Base-by-base conservation (phyloP, 495 filamentous ascomycete genomes). In the Cryomyces antarcticus region DNA sequence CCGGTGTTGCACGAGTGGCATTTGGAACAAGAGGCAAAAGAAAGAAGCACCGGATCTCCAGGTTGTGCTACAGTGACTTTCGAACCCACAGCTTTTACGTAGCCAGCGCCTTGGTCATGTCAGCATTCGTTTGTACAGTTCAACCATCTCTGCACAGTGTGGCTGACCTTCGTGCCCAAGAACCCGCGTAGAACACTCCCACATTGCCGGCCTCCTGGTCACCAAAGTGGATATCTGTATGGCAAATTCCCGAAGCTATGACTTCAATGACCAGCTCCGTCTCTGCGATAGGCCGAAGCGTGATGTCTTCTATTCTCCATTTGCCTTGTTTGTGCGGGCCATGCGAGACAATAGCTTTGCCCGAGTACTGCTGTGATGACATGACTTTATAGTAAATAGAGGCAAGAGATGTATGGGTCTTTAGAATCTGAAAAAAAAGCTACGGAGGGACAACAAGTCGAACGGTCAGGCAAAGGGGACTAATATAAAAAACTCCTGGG, bases 41-140 rank as follows among this genome's bases (percentile, higher is more conserved):
- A 61, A 4, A 64, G 48, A 7, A 66, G 29, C 12, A 57, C 55
- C 0, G 47, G 48, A 33, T 57, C 55, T 38, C 52, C 55, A 11
- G 37, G n/a, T 28, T 45, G 28, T 4, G 49, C 47, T 9, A 49
- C 51, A 4, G 49, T 55, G 13, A 57, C 52, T 17, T 41, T 48
- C 9, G 29, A 17, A 34, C 55, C 55, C 30, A 57, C 48, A 7
- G 38, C 40, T 36, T 49, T 41, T 41, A 57, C 50, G 39, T 47
- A 49, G 24, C 55, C 55, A 31, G 49, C 31, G 46, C 55, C 52
- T 55, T 31, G 17, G 17, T 24, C 17, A 24, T 2, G 17, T 24
- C 17, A 24, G 17, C 17, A 24, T 2, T 24, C 28, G 27, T 52
- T 30, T 27, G 28, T 30, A 33, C 24, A 7, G 24, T 28, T 27